Conservation (phyloP, 83 land plant species). For the Isoetes engelmannii region DNA sequence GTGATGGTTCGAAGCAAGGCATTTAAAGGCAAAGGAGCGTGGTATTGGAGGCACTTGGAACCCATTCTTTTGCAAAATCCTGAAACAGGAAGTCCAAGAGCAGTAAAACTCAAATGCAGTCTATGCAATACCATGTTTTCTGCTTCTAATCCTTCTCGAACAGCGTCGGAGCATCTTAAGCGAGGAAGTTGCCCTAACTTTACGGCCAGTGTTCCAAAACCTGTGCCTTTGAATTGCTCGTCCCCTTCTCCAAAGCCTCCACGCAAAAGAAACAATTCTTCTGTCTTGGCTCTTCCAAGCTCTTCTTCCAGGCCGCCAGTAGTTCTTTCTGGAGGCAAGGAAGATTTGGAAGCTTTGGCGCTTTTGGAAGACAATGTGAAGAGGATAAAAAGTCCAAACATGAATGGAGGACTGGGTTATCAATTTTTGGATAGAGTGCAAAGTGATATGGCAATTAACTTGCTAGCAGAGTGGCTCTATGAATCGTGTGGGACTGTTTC, state of each 20-base stretch:
- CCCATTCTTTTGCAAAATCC: slow-evolving; percentile 7
- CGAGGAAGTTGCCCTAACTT: not conserved
- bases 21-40: slow-evolving; percentile 1
- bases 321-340: not conserved
- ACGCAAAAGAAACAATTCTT: too few relatives aligned
- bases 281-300: not conserved
- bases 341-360: slow-evolving; percentile 7
- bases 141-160: slow-evolving; percentile 7
- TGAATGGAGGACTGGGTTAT: not conserved
- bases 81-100: slow-evolving; percentile 4
- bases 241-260: not conserved
- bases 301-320: slow-evolving; percentile 1
- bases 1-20: slow-evolving; percentile 9
- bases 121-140: slow-evolving; percentile 11
- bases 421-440: not conserved
- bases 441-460: not conserved
- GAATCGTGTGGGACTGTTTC: not conserved
- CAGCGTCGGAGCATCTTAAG: slow-evolving; percentile 7
- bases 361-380: slow-evolving; percentile 7
- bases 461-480: slow-evolving; percentile 9
- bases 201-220: not conserved
- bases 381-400: slow-evolving; percentile 4
- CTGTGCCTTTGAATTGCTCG: not conserved
- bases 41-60: slow-evolving; percentile 7
- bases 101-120: slow-evolving; percentile 2